Conservation (phyloP, 2,329 filamentous ascomycete genomes). For the Pseudocercospora cruenta region DNA sequence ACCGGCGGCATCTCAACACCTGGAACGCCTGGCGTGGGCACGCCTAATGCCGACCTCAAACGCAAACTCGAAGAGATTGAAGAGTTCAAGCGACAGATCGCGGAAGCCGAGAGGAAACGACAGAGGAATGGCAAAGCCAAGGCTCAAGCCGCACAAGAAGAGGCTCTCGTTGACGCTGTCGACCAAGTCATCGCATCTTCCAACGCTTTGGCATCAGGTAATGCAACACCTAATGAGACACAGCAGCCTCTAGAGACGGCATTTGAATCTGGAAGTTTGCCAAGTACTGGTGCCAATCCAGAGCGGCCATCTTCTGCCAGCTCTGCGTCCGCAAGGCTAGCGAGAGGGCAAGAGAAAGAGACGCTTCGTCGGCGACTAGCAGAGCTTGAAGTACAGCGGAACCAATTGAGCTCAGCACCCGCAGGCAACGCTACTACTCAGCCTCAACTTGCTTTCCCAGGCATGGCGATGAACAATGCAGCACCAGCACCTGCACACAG, state of each 20-base stretch:
- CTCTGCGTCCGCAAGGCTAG: constrained; percentile 4
- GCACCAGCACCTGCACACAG: not conserved
- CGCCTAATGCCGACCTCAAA: constrained; percentile 13
- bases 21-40: constrained; percentile 18
- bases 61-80: constrained; percentile 33
- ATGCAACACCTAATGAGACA: not conserved
- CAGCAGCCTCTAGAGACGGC: not conserved
- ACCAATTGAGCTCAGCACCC: constrained; percentile 6
- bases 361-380: constrained; percentile 13
- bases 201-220: not conserved
- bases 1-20: constrained; percentile 21
- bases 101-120: constrained; percentile 48
- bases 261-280: not conserved
- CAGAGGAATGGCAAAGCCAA: constrained; percentile 38
- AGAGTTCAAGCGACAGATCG: constrained; percentile 33
- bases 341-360: constrained; percentile 20
- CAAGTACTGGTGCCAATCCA: not conserved
- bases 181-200: constrained; percentile 8
- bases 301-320: constrained; percentile 2
- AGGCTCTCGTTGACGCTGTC: constrained; percentile 8
- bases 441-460: not conserved
- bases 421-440: not conserved
- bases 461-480: not conserved
- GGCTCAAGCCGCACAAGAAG: constrained; percentile 1
- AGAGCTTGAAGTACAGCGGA: constrained; percentile 17